These are phyloP conservation scores for Staphylotrichum tortipilum DNA, from an alignment of 495 filamentous ascomycete species.

Conservation along the genomic window DNA sequence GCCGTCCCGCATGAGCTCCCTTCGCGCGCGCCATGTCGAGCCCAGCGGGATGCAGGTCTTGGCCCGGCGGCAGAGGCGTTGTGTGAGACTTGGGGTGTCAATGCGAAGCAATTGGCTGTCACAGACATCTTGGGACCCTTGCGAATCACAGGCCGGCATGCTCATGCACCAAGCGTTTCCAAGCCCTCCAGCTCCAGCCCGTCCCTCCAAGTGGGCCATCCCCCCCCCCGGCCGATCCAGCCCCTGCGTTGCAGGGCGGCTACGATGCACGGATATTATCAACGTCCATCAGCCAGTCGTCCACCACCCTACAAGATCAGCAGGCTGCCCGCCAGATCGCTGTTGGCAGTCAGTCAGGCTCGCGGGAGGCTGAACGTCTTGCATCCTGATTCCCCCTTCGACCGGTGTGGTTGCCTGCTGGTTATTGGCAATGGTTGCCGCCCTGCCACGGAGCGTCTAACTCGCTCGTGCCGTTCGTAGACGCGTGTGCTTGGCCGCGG, in stretches of 20 bases:
- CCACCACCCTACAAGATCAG: too few species aligned
- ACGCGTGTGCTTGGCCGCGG: too few species aligned
- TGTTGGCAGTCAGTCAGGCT: too few species aligned
- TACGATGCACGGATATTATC: slow-evolving; percentile 14
- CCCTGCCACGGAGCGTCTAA: too few species aligned
- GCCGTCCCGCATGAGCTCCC: slow-evolving; percentile 9
- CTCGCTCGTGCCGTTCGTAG: too few species aligned
- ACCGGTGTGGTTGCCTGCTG: too few species aligned
- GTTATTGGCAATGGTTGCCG: too few species aligned
- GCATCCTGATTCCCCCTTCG: too few species aligned
- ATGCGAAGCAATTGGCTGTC: slow-evolving; percentile 25
- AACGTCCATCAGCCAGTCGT: slow-evolving; percentile 9
- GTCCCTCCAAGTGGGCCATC: slow-evolving; percentile 36
- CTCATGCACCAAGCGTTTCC: slow-evolving; percentile 38
- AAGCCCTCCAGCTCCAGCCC: too few species aligned
- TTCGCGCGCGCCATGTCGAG: too few species aligned
- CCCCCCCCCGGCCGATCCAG: slow-evolving; percentile 20
- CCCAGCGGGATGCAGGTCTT: slow-evolving; percentile 15
- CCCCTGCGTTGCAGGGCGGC: slow-evolving; percentile 38
- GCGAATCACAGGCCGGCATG: slow-evolving; percentile 29
- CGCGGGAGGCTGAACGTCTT: too few species aligned
- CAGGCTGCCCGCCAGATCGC: too few species aligned
- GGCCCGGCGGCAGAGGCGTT: slow-evolving; percentile 14
- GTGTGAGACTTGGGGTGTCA: slow-evolving; percentile 23
- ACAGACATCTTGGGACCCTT: slow-evolving; percentile 29